These are phyloP conservation scores for Spiraea crenata DNA, from an alignment of 331 rosid species.

Conservation along the genomic window DNA sequence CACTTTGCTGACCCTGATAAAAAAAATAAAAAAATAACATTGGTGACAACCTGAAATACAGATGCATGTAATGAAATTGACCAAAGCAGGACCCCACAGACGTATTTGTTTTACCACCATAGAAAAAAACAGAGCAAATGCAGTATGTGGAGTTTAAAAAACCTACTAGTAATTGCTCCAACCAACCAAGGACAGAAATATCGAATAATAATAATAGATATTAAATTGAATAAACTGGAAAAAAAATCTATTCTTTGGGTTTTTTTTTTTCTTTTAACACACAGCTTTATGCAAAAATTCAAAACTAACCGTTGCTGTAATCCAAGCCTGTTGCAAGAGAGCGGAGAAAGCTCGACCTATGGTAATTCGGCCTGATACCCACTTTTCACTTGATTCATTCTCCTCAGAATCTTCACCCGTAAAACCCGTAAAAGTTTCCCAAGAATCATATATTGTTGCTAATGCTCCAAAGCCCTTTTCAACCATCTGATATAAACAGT, in stretches of 20 bases:
- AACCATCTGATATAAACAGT: constrained; percentile 52
- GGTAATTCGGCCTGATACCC: constrained; percentile 49
- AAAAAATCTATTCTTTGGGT: background rate
- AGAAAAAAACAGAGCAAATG: background rate
- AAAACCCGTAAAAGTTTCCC: constrained; percentile 60
- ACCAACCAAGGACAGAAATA: background rate
- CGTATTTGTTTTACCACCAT: background rate
- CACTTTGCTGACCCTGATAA: constrained; percentile 45
- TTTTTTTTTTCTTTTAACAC: constrained; percentile 3
- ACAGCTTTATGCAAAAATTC: background rate
- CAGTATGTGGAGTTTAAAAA: background rate
- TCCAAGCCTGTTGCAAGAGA: constrained; percentile 88
- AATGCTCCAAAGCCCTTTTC: constrained; percentile 71
- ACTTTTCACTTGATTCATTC: constrained; percentile 45
- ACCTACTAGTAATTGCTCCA: background rate
- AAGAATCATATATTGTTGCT: constrained; percentile 71
- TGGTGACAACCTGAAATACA: constrained; percentile 2
- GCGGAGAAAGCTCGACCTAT: constrained; percentile 61
- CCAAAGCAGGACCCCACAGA: background rate
- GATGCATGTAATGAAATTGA: background rate
- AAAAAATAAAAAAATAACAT: constrained; percentile 26
- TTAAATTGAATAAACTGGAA: background rate
- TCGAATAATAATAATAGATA: background rate
- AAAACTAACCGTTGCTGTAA: constrained; percentile 62
- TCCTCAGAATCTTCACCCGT: constrained; percentile 55